Base-by-base conservation (phyloP, 2,329 filamentous ascomycete genomes). In the Dactylonectria estremocensis region DNA sequence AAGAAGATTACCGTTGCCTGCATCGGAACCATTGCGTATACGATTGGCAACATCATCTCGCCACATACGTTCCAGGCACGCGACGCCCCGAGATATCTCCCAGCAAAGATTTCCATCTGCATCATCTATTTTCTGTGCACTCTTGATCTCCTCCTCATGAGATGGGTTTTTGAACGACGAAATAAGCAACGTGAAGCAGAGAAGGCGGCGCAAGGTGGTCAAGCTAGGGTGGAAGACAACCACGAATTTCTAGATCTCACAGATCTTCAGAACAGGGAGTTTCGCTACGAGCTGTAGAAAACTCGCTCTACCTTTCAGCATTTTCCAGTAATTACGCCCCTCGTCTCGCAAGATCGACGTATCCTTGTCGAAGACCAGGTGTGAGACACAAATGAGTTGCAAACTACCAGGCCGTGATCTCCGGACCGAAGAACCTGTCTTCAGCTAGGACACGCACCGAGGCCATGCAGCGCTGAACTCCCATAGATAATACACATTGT, bases 1-100 rank as follows among this genome's bases (percentile, higher is more conserved):
- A 73, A 73, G 28, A 73, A 73, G 24, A 62, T 72, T 10, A 73
- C 71, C 1, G 69, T 73, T 11, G 69, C 71, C 1, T 72, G 70
- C n/a, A 71, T 73, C 2, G 70, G 70, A 2, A 69, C 70, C 3
- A 71, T 73, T 28, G 66, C 70, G 2, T 73, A 73, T 3, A 72
- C 70, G 2, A 66, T 72, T 13, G 71, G 71, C 35, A 73, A 73
- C 24, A 73, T 73, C 24, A 72, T 72, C 37, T 72, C 70, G 3
- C 71, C 71, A 1, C 71, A 73, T 6, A 73, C 71, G 0, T 73
- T 73, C 37, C 71, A 72, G 16, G 68, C 71, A 1, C 60, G 69
- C 0, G 71, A 73, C 49, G 70, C 64, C 0, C 69, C 69, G 18
- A 61, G 69, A 28, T 73, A 73, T 50, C 48, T 72, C 0, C 71